These are phyloP conservation scores for Monosporozyma solicola DNA, from an alignment of 805 yeast species.

Conservation along the genomic window DNA sequence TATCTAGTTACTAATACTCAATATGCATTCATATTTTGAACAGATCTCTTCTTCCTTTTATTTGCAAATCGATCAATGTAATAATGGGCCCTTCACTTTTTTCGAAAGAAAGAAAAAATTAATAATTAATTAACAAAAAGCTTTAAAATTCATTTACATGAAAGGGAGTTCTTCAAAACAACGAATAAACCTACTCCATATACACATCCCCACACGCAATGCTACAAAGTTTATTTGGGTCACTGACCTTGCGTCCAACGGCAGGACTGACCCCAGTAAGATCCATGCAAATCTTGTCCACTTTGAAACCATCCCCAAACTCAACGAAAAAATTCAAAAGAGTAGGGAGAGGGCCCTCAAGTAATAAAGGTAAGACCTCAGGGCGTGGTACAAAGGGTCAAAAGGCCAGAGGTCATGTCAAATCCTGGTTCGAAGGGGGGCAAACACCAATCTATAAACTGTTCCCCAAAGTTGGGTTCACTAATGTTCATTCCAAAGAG, in stretches of 20 bases:
- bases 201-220: not conserved
- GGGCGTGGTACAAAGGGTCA: conserved; percentile 99
- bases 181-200: not conserved
- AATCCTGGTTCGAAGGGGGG: conserved; percentile 97
- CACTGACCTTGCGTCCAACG: not conserved
- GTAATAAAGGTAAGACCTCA: conserved; percentile 87
- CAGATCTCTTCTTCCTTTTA: not conserved
- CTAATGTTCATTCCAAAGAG: conserved; percentile 47
- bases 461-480: conserved; percentile 85
- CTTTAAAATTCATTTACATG: not conserved
- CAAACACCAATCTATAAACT: conserved; percentile 85
- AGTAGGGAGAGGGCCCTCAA: conserved; percentile 94
- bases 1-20: not conserved
- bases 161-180: conserved; percentile 4
- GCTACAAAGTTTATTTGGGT: not conserved
- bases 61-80: too few species aligned
- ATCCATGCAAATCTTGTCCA: conserved; percentile 35
- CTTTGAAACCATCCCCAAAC: conserved; percentile 49
- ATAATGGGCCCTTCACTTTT: not conserved
- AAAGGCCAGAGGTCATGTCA: conserved; percentile 86
- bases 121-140: too few species aligned
- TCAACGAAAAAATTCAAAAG: conserved; percentile 57
- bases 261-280: not conserved
- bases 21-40: not conserved
- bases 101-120: not conserved